These are phyloP conservation scores for Paecilomyces fulvus DNA, from an alignment of 2,329 filamentous ascomycete species.

Conservation along the genomic window DNA sequence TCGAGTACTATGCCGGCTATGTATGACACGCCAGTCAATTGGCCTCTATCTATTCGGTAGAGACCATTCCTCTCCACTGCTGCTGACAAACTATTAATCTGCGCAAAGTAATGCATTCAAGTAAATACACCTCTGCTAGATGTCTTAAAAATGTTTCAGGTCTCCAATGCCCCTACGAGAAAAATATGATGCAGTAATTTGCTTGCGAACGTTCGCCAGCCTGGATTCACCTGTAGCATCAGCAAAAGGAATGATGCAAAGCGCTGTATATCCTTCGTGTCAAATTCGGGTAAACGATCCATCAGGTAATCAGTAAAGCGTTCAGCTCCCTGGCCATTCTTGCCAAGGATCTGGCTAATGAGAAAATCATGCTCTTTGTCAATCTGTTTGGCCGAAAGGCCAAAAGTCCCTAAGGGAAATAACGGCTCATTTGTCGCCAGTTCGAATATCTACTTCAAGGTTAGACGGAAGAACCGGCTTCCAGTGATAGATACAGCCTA, in stretches of 20 bases:
- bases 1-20: too few species aligned
- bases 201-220: background rate
- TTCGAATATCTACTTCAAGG: background rate
- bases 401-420: background rate
- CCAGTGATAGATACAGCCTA: background rate
- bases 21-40: too few species aligned
- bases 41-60: too few species aligned
- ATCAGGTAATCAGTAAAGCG: background rate
- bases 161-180: background rate
- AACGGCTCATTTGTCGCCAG: background rate
- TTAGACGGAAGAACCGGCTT: background rate
- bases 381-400: background rate
- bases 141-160: background rate
- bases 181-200: background rate
- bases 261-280: background rate
- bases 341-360: background rate
- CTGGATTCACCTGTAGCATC: background rate
- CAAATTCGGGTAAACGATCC: background rate
- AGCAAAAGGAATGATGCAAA: background rate
- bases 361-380: background rate
- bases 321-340: background rate
- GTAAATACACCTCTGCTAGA: too few species aligned
- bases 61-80: too few species aligned
- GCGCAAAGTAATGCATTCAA: too few species aligned
- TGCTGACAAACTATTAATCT: too few species aligned